Evolutionary conservation across 2,329 filamentous ascomycete species (phyloP).

Genomic region (Akanthomyces lecanii): DNA sequence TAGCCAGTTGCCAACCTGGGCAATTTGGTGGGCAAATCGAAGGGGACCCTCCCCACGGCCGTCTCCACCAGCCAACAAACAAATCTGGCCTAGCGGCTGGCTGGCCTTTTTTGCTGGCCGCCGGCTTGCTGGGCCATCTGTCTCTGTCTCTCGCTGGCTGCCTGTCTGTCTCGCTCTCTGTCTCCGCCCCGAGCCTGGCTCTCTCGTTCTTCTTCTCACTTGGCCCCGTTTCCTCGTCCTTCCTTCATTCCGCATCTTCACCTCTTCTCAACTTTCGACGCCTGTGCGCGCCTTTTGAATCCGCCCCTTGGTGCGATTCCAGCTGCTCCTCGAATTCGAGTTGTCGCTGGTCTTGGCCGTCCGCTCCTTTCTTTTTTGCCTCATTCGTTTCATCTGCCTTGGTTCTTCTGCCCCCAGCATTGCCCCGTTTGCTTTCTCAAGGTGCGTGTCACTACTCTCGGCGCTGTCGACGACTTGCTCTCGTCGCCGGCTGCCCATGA

Average conservation of each 20-base stretch:
- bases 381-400: conserved; percentile 24
- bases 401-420: conserved; percentile 22
- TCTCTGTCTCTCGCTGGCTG: not conserved
- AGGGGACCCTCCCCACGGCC: conserved; percentile 7
- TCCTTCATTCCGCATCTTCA: conserved; percentile 27
- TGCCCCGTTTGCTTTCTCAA: conserved; percentile 22
- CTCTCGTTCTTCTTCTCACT: conserved; percentile 5
- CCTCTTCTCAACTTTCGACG: conserved; percentile 21
- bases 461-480: not conserved
- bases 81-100: conserved; percentile 10
- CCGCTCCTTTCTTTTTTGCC: conserved; percentile 47
- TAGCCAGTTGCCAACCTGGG: not conserved
- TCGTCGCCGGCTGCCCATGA: not conserved
- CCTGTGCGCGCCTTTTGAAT: conserved; percentile 15
- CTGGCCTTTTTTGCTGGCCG: not conserved
- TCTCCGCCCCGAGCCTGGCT: not conserved
- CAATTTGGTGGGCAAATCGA: not conserved
- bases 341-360: conserved; percentile 58
- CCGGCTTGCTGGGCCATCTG: not conserved
- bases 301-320: conserved; percentile 51
- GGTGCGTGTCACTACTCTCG: conserved; percentile 14
- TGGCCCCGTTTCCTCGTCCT: conserved; percentile 27
- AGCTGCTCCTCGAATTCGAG: conserved; percentile 45
- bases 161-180: not conserved
- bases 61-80: conserved; percentile 12